phyloP scores from a whole-genome alignment of 2,329 filamentous ascomycete species.

The Cryphonectria naterciae region DNA sequence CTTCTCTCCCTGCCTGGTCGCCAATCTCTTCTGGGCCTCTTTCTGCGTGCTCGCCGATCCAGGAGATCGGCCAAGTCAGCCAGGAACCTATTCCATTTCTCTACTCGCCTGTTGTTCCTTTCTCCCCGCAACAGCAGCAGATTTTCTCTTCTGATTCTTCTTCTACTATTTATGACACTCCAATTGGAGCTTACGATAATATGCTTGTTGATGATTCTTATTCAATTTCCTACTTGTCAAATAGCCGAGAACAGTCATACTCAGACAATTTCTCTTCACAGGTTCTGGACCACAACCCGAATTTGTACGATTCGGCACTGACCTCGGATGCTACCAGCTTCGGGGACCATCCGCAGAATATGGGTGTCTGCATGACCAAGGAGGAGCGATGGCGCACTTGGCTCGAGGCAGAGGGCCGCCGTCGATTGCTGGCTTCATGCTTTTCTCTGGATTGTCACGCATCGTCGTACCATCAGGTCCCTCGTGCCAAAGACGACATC shows the following conservation, averaged over 20 bases:
- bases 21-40: conserved; percentile 19
- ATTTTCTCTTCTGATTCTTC: conserved; percentile 30
- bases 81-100: conserved; percentile 22
- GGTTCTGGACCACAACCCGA: conserved; percentile 35
- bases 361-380: conserved; percentile 30
- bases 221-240: conserved; percentile 32
- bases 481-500: conserved; percentile 43
- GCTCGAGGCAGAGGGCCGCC: conserved; percentile 56
- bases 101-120: conserved; percentile 23
- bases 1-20: conserved; percentile 27
- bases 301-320: conserved; percentile 33
- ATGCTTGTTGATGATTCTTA: conserved; percentile 29
- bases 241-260: conserved; percentile 34
- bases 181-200: conserved; percentile 24
- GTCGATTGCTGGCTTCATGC: conserved; percentile 59
- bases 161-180: conserved; percentile 25
- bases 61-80: conserved; percentile 17
- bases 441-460: conserved; percentile 62
- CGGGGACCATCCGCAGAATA: conserved; percentile 29
- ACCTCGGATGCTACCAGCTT: conserved; percentile 32
- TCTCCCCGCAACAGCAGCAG: conserved; percentile 24
- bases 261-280: conserved; percentile 38
- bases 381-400: conserved; percentile 54
- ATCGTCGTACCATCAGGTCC: conserved; percentile 58
- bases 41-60: conserved; percentile 22